phyloP scores from a whole-genome alignment of 495 filamentous ascomycete genomes.

The Penicillium tannophilum region DNA sequence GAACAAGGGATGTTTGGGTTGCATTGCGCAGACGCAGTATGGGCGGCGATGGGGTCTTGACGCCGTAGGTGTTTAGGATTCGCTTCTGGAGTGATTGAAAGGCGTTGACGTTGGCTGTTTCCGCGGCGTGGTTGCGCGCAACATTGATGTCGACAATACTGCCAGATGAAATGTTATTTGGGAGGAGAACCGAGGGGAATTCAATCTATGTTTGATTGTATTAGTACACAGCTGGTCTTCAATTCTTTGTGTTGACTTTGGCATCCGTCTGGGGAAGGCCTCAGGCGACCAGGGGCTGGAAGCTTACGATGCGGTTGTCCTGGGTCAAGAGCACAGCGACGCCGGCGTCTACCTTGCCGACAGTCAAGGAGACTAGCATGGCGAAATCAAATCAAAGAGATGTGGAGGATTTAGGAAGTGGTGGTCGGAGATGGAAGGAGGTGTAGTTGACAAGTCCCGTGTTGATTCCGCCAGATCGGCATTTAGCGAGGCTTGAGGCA shows the following conservation, averaged over 20 bases:
- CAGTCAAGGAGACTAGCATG: slow-evolving; percentile 97
- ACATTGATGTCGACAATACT: slow-evolving; percentile 98
- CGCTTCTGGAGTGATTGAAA: slow-evolving; percentile 85
- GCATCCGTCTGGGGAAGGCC: slow-evolving; percentile 4
- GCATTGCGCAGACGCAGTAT: slow-evolving; percentile 90
- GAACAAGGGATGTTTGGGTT: slow-evolving; percentile 93
- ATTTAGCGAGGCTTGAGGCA: slow-evolving; percentile 30
- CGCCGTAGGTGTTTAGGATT: slow-evolving; percentile 85
- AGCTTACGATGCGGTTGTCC: slow-evolving; percentile 89
- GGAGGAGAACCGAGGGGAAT: slow-evolving; percentile 96
- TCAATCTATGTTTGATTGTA: slow-evolving; percentile 70
- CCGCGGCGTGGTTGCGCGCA: slow-evolving; percentile 78
- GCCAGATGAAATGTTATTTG: slow-evolving; percentile 88
- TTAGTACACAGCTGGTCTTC: slow-evolving; percentile 13
- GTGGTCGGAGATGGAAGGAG: slow-evolving; percentile 17
- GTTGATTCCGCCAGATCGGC: slow-evolving; percentile 39
- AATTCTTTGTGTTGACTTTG: slow-evolving; percentile 5
- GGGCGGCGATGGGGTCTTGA: slow-evolving; percentile 74
- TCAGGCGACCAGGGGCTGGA: slow-evolving; percentile 24
- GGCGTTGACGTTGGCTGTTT: slow-evolving; percentile 66
- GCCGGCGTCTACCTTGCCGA: slow-evolving; percentile 98
- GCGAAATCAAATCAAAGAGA: slow-evolving; percentile 22
- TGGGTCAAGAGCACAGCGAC: slow-evolving; percentile 95
- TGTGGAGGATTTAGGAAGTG: slow-evolving; percentile 10
- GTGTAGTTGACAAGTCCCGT: slow-evolving; percentile 20